phyloP scores from a whole-genome alignment of 177 flowering plant species.

The Tripterygium wilfordii region DNA sequence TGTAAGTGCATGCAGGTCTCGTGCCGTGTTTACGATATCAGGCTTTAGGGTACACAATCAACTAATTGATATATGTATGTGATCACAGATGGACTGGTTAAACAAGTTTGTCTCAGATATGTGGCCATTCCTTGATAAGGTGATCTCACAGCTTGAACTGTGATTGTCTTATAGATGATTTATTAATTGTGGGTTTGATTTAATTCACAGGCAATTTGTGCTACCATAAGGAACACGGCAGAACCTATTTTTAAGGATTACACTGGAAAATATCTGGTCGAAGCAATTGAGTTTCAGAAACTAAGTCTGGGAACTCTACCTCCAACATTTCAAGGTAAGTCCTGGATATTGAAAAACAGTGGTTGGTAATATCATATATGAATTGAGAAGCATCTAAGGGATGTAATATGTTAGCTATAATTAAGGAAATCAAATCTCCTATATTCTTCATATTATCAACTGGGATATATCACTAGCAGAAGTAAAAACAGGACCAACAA shows the following conservation, averaged over 20 bases:
- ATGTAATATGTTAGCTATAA: no score
- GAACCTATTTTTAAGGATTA: conserved; percentile 61
- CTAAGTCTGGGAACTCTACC: conserved; percentile 75
- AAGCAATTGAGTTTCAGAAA: conserved; percentile 58
- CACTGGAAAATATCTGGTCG: conserved; percentile 51
- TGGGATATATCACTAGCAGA: no score
- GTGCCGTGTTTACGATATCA: no score
- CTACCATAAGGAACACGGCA: conserved; percentile 37
- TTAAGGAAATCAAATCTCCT: no score
- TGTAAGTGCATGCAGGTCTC: conserved; percentile 47
- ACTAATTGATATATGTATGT: background rate
- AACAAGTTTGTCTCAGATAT: conserved; percentile 52
- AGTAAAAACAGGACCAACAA: no score
- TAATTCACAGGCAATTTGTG: conserved; percentile 54
- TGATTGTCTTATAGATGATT: no score
- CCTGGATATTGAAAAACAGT: background rate
- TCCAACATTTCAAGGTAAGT: conserved; percentile 62
- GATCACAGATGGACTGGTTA: conserved; percentile 77
- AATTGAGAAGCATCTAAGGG: no score
- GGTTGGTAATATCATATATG: no score
- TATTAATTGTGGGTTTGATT: background rate
- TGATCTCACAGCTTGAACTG: conserved; percentile 8
- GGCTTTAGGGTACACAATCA: background rate
- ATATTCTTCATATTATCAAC: no score
- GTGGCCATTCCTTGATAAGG: conserved; percentile 95